Conservation (phyloP, 768 basidiomycete genomes). For the Clathrus columnatus region DNA sequence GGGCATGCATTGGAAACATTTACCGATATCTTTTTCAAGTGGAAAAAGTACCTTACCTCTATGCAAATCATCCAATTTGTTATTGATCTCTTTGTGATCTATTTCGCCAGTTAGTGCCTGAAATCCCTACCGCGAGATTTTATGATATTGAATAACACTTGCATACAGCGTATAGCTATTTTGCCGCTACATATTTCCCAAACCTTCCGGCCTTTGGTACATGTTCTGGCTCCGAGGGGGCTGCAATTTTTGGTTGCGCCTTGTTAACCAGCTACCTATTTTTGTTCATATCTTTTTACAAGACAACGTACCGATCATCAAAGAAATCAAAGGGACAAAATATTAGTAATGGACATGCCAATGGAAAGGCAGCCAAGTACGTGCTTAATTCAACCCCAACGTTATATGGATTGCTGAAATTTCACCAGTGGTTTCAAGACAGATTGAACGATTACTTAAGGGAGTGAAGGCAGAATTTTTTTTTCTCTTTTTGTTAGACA, state of each 20-base stretch:
- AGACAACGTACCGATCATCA: conserved; percentile 74
- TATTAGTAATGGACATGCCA: conserved; percentile 24
- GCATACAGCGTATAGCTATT: conserved; percentile 65
- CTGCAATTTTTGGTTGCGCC: conserved; percentile 83
- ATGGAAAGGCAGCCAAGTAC: conserved; percentile 1
- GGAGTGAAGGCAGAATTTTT: not conserved
- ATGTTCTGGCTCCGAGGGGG: conserved; percentile 83
- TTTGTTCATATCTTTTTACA: conserved; percentile 94
- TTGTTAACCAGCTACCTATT: conserved; percentile 86
- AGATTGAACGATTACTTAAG: too few species aligned
- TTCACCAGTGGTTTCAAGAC: not conserved
- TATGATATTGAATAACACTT: conserved; percentile 1
- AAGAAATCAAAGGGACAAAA: conserved; percentile 19
- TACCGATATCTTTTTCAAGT: conserved; percentile 39
- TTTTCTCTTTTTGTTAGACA: not conserved
- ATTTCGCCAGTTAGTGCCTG: conserved; percentile 83
- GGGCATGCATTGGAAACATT: not conserved
- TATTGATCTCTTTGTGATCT: conserved; percentile 83
- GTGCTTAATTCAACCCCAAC: not conserved
- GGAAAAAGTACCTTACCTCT: conserved; percentile 96
- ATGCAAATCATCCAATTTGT: conserved; percentile 98
- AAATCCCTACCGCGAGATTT: not conserved
- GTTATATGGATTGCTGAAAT: not conserved
- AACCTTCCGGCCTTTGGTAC: conserved; percentile 61
- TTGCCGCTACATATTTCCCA: conserved; percentile 47